These are phyloP conservation scores for Hanseniaspora sp. DNA, from an alignment of 1,139 yeast species.

Conservation along the genomic window DNA sequence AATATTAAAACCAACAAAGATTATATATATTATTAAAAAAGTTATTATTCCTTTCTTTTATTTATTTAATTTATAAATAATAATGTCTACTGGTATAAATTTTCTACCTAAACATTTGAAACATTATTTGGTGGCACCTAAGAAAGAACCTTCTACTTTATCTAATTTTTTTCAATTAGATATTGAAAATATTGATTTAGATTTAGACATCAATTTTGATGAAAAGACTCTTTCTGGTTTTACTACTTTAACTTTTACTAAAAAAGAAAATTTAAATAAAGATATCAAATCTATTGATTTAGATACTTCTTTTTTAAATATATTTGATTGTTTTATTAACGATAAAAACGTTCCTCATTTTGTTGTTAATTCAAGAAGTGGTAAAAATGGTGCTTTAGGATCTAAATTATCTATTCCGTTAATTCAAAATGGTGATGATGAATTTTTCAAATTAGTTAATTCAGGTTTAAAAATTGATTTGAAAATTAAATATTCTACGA, in stretches of 20 bases:
- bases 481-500: conserved; percentile 50
- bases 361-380: conserved; percentile 34
- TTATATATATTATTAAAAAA: too few species aligned
- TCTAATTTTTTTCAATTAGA: conserved; percentile 54
- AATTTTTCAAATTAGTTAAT: conserved; percentile 14
- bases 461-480: conserved; percentile 30
- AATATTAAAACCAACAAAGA: too few species aligned
- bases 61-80: too few species aligned
- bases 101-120: conserved; percentile 11
- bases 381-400: conserved; percentile 55
- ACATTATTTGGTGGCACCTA: conserved; percentile 10
- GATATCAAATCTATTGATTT: conserved; percentile 34
- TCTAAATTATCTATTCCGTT: conserved; percentile 37
- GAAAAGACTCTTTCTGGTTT: conserved; percentile 43
- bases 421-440: conserved; percentile 24
- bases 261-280: conserved; percentile 25
- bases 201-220: conserved; percentile 48
- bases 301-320: conserved; percentile 57
- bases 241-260: conserved; percentile 39
- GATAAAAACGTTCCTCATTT: conserved; percentile 24
- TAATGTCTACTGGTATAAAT: conserved; percentile 7
- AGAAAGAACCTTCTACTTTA: conserved; percentile 55
- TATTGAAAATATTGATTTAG: conserved; percentile 43
- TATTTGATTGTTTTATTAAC: conserved; percentile 41
- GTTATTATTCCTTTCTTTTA: too few species aligned